Percentiles rank a stretch among this genome's conserved stretches.
phyloP scores from a whole-genome alignment of 2,329 filamentous ascomycete species.

The Zarea fungicola region DNA sequence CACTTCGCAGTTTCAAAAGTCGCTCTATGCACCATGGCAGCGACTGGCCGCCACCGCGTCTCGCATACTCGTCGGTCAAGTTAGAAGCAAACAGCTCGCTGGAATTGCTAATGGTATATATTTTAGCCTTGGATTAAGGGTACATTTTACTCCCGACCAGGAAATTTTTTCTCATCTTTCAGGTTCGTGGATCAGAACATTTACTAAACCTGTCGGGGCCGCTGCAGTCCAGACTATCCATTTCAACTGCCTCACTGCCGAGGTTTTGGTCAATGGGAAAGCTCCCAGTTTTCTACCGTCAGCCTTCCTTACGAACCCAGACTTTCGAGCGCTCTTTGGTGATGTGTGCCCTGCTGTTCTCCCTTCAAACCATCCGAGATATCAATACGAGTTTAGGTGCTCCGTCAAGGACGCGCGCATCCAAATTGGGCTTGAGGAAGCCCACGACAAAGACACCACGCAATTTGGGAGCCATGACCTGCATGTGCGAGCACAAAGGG shows the following conservation, averaged over 20 bases:
- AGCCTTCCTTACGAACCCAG: not conserved
- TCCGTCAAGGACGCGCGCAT: not conserved
- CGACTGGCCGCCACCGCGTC: not conserved
- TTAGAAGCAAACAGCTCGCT: not conserved
- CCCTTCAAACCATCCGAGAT: not conserved
- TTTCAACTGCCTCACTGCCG: not conserved
- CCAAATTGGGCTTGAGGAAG: not conserved
- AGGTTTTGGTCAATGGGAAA: not conserved
- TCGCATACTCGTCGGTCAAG: not conserved
- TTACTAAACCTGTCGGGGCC: rapidly evolving
- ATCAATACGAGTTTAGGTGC: not conserved
- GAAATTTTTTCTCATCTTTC: not conserved
- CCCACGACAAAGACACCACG: not conserved
- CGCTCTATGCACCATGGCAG: not conserved
- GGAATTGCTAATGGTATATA: rapidly evolving
- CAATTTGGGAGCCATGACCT: not conserved
- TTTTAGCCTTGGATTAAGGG: not conserved
- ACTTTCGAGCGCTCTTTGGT: not conserved
- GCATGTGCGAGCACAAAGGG: not conserved
- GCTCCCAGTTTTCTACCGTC: not conserved
- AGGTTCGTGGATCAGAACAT: not conserved
- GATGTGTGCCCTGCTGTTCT: not conserved
- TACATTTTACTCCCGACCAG: not conserved
- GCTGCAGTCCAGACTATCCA: constrained; percentile 9
- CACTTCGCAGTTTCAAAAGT: not conserved